These are phyloP conservation scores for Fusarium keratoplasticum DNA, from an alignment of 2,329 filamentous ascomycete species.

Conservation along the genomic window DNA sequence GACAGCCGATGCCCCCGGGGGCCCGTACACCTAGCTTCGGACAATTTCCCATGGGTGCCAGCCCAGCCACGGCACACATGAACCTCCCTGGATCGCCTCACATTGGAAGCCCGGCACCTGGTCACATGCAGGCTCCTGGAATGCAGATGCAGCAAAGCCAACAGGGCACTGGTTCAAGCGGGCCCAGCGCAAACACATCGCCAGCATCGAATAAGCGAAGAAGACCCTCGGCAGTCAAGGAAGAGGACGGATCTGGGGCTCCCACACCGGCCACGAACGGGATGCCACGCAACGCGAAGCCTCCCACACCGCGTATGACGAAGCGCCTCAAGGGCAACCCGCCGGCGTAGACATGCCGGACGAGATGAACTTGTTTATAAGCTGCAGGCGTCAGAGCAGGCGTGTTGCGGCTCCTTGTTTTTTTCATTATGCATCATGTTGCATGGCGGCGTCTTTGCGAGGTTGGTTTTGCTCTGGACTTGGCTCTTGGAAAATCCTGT, in stretches of 20 bases:
- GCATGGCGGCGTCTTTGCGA: conserved; percentile 52
- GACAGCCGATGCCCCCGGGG: conserved; percentile 60
- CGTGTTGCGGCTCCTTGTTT: conserved; percentile 12
- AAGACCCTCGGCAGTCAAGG: conserved; percentile 68
- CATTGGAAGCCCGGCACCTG: conserved; percentile 69
- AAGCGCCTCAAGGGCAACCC: conserved; percentile 65
- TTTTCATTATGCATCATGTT: conserved; percentile 50
- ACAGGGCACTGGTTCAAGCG: conserved; percentile 74
- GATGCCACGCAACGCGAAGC: conserved; percentile 64
- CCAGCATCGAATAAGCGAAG: conserved; percentile 70
- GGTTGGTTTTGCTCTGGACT: conserved; percentile 28
- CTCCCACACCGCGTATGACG: conserved; percentile 67
- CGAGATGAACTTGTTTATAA: not conserved
- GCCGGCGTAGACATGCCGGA: conserved; percentile 43
- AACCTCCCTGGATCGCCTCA: conserved; percentile 73
- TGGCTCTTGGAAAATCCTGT: conserved; percentile 38
- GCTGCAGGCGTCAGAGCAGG: not conserved
- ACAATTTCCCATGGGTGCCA: conserved; percentile 70
- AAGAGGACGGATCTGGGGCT: conserved; percentile 63
- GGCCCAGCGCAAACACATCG: conserved; percentile 75
- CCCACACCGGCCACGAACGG: conserved; percentile 64
- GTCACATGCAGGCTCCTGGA: conserved; percentile 71
- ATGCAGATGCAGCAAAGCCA: conserved; percentile 77
- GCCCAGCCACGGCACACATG: conserved; percentile 70
- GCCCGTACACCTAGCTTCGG: conserved; percentile 67